Base-by-base conservation (phyloP, 169 alveolate genomes). In the Neospora caninum region DNA sequence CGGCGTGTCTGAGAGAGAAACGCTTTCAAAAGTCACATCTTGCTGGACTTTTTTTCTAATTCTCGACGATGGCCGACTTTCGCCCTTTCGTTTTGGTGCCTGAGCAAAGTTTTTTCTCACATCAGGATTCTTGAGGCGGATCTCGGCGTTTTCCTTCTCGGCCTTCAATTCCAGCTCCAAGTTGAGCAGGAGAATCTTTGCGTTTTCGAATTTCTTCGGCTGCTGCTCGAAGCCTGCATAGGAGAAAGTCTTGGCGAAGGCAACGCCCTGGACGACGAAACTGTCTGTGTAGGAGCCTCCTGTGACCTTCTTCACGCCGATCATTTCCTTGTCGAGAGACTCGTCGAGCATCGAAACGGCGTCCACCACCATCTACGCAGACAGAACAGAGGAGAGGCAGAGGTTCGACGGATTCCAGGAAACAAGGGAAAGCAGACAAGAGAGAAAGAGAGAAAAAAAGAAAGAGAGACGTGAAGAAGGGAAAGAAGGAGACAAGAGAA, bases 141-240 rank as follows among this genome's bases (percentile, higher is more conserved):
- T 97, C 97, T 99, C 99, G n/a, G 99, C 99, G 95, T 99, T 99
- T 92, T 99, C 99, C 94, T 99, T 99, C 95, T 99, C 99, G 39
- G 99, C 99, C 96, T 99, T 99, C 54, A 99, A 97, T 95, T 99
- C 99, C 58, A 99, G 96, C 96, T 99, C 99, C 22, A 99, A 95
- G 96, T 99, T 99, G 42, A 99, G 96, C 78, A 99, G 95, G 80
- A 99, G 97, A 34, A 99, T 98, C 95, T 98, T 99, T 2, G 99
- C 99, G 96, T 98, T 96, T 41, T 86, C 92, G 95, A 99, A 98
- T 87, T 95, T 97, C 95, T 99, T 99, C 38, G 99, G 99, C 96
- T 99, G 99, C 96, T 99, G 99, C 95, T 99, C 99, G 94, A 99
- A 99, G 39, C 99, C 99, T 41, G 99, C 99, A 96, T 99, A 99